Percentiles rank a stretch among this genome's conserved stretches.
These are phyloP conservation scores for Vaccinium corymbosum DNA, from an alignment of 148 eudicot genomes.

Conservation along the genomic window DNA sequence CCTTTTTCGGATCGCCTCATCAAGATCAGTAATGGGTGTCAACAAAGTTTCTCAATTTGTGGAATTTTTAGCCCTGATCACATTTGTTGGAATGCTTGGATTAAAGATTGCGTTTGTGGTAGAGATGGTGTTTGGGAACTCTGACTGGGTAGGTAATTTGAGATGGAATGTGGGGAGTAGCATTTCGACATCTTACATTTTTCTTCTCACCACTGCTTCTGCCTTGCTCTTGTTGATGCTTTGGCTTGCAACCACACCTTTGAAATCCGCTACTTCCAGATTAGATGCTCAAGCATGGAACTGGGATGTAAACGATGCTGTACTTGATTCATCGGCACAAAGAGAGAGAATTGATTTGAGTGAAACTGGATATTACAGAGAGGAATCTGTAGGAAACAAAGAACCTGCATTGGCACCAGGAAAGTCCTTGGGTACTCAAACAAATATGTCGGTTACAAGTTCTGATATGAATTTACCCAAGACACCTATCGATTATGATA, in stretches of 20 bases:
- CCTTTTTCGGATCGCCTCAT: conserved; percentile 79
- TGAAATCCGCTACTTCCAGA: conserved; percentile 57
- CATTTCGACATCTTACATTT: conserved; percentile 46
- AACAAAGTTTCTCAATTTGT: conserved; percentile 59
- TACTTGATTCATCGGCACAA: conserved; percentile 36
- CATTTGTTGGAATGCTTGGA: conserved; percentile 70
- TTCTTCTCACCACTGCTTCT: conserved; percentile 50
- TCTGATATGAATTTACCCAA: conserved; percentile 54
- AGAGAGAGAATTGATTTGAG: conserved; percentile 27
- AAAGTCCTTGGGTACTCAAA: conserved; percentile 25
- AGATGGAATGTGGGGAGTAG: conserved; percentile 62
- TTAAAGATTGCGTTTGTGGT: conserved; percentile 65
- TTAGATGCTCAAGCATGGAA: conserved; percentile 46
- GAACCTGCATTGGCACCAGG: conserved; percentile 32
- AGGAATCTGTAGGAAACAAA: conserved; percentile 30
- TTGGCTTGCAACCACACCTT: conserved; percentile 75
- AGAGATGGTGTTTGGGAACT: conserved; percentile 83
- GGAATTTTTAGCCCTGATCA: conserved; percentile 59
- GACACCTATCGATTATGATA: conserved; percentile 47
- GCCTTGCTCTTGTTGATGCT: conserved; percentile 56
- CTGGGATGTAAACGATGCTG: conserved; percentile 38
- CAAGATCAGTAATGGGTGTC: conserved; percentile 72
- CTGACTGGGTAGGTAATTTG: conserved; percentile 76
- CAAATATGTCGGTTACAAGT: conserved; percentile 24
- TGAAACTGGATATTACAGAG: conserved; percentile 30